Evolutionary conservation across 805 yeast species (phyloP), one percentile per base, ranked within the genome.

Genomic region (Hagleromyces aurorensis): DNA sequence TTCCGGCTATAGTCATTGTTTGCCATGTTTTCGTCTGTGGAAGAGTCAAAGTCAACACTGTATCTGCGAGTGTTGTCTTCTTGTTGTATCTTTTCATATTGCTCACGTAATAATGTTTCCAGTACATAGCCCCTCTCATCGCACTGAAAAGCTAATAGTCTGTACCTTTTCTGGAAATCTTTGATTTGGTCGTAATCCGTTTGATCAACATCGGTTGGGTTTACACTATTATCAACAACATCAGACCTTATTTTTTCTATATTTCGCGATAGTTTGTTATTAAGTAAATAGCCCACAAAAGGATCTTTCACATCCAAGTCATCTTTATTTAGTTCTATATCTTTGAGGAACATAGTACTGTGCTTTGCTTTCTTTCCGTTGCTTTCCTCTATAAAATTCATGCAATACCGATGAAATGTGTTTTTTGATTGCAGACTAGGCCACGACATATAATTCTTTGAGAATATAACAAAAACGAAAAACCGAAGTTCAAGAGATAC

Each of bases 1-100:
- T n/a, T n/a, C n/a, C n/a, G n/a, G n/a, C n/a, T n/a, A n/a, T n/a
- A n/a, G n/a, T n/a, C n/a, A n/a, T n/a, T n/a, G n/a, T n/a, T n/a
- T n/a, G n/a, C n/a, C n/a, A n/a, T n/a, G n/a, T n/a, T n/a, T 7
- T 11, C 18, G 4, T 32, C 41, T 7, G 11, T 31, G 15, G 30
- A 35, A 3, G 40, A 16, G 33, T 55, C 59, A 24, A 55, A 51
- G 33, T 53, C 56, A 12, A 55, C 46, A 33, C 58, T 55, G 13
- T 41, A 48, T 13, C 54, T 40, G 27, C 46, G 42, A 8, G 40
- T 44, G 29, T 38, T 44, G 13, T 31, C 23, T 11, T 21, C 29
- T 16, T 30, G 39, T 25, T 45, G 46, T 16, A 29, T 38, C 17
- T 23, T 24, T 2, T 36, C 34, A 29, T 52, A 50, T 13, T 44